Conservation (phyloP, 2,329 filamentous ascomycete genomes). For the Mariannaea elegans region DNA sequence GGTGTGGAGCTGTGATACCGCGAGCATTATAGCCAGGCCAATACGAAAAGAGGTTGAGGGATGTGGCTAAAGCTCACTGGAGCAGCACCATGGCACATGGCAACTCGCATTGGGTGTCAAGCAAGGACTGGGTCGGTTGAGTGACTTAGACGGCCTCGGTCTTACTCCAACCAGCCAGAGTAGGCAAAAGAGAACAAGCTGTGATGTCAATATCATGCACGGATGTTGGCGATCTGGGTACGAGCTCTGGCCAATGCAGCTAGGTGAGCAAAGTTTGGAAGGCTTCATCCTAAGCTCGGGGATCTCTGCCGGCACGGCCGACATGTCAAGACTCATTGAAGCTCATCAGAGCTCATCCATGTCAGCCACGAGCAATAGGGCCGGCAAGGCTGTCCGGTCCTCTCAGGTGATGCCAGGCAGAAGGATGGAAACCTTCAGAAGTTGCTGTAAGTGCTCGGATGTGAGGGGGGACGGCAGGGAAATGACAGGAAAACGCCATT, state of each 20-base stretch:
- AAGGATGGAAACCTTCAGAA: background rate
- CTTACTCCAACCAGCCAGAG: background rate
- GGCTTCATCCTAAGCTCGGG: slow-evolving; percentile 28
- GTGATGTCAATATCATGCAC: slow-evolving; percentile 40
- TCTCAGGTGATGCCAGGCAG: slow-evolving; percentile 25
- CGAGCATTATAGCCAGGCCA: slow-evolving; percentile 31
- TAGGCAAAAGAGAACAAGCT: background rate
- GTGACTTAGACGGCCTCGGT: slow-evolving; percentile 12
- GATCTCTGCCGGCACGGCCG: slow-evolving; percentile 34
- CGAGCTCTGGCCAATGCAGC: slow-evolving; percentile 21
- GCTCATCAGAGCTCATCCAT: slow-evolving; percentile 33
- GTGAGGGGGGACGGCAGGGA: slow-evolving; percentile 5
- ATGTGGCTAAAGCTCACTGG: slow-evolving; percentile 43
- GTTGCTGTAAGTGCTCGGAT: background rate
- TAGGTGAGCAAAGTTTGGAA: slow-evolving; percentile 31
- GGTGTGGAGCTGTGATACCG: slow-evolving; percentile 38
- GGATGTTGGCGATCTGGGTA: slow-evolving; percentile 29
- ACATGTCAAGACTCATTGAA: slow-evolving; percentile 30
- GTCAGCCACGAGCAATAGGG: slow-evolving; percentile 19
- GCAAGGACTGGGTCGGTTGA: slow-evolving; percentile 21
- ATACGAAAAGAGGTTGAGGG: slow-evolving; percentile 23
- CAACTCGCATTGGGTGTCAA: slow-evolving; percentile 20
- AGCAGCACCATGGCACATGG: slow-evolving; percentile 34
- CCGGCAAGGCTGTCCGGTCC: slow-evolving; percentile 26
- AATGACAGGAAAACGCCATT: background rate